These are phyloP conservation scores for Lactuca sativa DNA, from an alignment of 129 eudicot genomes.

Conservation along the genomic window DNA sequence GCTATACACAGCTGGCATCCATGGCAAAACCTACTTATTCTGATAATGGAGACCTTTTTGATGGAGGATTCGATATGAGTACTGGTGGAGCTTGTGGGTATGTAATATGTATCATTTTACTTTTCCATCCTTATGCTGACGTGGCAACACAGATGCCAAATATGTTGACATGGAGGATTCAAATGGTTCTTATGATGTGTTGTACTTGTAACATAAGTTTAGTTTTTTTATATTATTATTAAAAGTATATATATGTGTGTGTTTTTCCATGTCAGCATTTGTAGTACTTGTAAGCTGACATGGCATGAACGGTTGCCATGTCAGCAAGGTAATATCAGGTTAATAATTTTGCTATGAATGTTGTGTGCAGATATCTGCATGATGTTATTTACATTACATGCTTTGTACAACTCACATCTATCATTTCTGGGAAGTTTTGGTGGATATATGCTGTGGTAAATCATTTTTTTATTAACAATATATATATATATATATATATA, in stretches of 20 bases:
- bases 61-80: constrained; percentile 97
- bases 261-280: too few relatives aligned
- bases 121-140: not conserved
- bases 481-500: not conserved
- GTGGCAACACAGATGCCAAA: too few relatives aligned
- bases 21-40: constrained; percentile 79
- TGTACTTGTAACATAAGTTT: too few relatives aligned
- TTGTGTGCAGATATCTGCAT: constrained; percentile 77
- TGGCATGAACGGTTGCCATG: too few relatives aligned
- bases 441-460: constrained; percentile 86
- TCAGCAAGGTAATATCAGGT: not conserved
- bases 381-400: constrained; percentile 89
- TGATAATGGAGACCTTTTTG: constrained; percentile 77
- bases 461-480: constrained; percentile 7
- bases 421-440: constrained; percentile 95
- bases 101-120: constrained; percentile 7
- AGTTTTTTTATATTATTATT: too few relatives aligned
- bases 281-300: too few relatives aligned
- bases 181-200: too few relatives aligned
- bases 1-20: constrained; percentile 68
- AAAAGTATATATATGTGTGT: too few relatives aligned
- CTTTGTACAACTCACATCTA: constrained; percentile 78
- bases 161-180: too few relatives aligned
- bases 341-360: not conserved
- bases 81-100: constrained; percentile 97